Percentiles rank a stretch among this genome's conserved stretches.
phyloP scores from a whole-genome alignment of 2,329 filamentous ascomycete species.

The Stachybotrys echinatus region DNA sequence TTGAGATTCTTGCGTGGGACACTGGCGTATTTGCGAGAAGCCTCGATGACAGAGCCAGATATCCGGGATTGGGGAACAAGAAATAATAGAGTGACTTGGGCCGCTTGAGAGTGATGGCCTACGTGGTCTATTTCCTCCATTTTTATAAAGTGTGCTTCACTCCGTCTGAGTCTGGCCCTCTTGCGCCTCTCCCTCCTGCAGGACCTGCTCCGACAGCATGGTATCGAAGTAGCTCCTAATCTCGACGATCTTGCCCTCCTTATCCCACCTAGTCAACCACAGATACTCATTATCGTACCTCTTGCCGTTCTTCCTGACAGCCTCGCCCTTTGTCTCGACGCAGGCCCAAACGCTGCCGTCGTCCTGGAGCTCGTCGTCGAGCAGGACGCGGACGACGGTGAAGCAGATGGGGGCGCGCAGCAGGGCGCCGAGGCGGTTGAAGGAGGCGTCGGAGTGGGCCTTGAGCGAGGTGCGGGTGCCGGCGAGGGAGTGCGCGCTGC shows the following conservation, averaged over 20 bases:
- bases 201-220: slow-evolving; percentile 11
- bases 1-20: too few species aligned
- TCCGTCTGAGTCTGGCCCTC: neutral
- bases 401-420: slow-evolving; percentile 15
- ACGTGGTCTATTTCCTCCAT: too few species aligned
- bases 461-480: slow-evolving; percentile 11
- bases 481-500: slow-evolving; percentile 15
- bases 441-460: slow-evolving; percentile 12
- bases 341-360: slow-evolving; percentile 16
- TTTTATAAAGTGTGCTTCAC: neutral
- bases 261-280: slow-evolving; percentile 16
- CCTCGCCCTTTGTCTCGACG: slow-evolving; percentile 13
- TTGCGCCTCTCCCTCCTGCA: slow-evolving; percentile 6
- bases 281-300: slow-evolving; percentile 17
- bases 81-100: neutral
- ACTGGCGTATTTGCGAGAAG: too few species aligned
- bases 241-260: slow-evolving; percentile 15
- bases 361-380: slow-evolving; percentile 11
- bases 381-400: slow-evolving; percentile 11
- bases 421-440: slow-evolving; percentile 11
- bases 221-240: slow-evolving; percentile 17
- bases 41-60: neutral
- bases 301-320: slow-evolving; percentile 11
- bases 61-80: neutral
- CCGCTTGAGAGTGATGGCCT: too few species aligned